Conservation (phyloP, 1,284 basidiomycete species). For the Neonothopanus nambi region DNA sequence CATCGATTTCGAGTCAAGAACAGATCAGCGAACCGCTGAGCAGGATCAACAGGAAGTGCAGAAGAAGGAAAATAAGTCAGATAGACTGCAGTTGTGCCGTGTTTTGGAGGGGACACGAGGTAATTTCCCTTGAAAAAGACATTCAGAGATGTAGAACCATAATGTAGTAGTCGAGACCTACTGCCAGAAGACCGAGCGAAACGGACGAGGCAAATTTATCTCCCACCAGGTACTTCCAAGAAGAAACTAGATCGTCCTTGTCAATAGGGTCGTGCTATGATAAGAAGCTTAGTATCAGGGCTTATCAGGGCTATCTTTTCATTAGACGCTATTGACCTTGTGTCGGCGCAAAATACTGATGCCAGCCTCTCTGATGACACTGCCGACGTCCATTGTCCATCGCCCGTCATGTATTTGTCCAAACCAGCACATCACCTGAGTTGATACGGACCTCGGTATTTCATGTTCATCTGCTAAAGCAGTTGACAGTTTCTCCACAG, state of each 20-base stretch:
- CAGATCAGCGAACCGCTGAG: constrained; percentile 79
- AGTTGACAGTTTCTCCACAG: constrained; percentile 53
- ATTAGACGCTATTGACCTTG: constrained; percentile 50
- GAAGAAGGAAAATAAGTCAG: constrained; percentile 76
- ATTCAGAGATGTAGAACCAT: background rate
- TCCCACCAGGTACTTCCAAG: constrained; percentile 74
- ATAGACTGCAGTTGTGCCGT: constrained; percentile 24
- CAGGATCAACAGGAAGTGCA: constrained; percentile 69
- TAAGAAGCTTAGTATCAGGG: background rate
- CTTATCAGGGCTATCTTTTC: no score
- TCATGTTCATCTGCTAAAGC: constrained; percentile 76
- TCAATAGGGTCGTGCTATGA: constrained; percentile 55
- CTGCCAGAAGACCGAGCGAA: constrained; percentile 63
- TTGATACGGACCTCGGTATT: constrained; percentile 57
- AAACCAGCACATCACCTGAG: constrained; percentile 80
- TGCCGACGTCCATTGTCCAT: constrained; percentile 66
- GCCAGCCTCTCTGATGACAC: constrained; percentile 67
- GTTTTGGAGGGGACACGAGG: constrained; percentile 41
- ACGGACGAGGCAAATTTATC: constrained; percentile 68
- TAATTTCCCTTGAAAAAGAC: constrained; percentile 66
- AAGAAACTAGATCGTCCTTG: constrained; percentile 54
- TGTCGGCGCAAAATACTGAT: constrained; percentile 67
- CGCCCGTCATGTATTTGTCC: constrained; percentile 52
- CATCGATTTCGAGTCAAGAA: constrained; percentile 79
- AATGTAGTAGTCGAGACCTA: constrained; percentile 36